Conservation (phyloP, 2,329 filamentous ascomycete genomes). For the Escovopsis sp. region DNA sequence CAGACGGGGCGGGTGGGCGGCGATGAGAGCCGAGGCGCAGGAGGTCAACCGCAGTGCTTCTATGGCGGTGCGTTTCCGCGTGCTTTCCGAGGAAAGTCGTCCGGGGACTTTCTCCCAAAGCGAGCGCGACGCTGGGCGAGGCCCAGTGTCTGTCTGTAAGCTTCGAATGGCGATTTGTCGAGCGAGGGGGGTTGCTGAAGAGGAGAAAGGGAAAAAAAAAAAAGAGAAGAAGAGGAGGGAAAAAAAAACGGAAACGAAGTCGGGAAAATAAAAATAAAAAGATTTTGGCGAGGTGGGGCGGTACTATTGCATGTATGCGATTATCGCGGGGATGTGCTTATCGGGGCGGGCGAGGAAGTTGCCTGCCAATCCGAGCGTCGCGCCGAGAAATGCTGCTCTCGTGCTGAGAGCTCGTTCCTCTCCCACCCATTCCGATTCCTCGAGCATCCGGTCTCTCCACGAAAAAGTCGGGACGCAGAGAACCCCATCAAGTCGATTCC, state of each 20-base stretch:
- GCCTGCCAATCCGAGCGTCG: slow-evolving; percentile 14
- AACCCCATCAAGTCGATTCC: no score
- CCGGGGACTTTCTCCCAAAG: slow-evolving; percentile 99
- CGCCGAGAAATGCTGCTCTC: slow-evolving; percentile 7
- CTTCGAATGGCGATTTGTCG: slow-evolving; percentile 99
- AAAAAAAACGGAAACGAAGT: slow-evolving; percentile 3
- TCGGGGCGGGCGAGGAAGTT: background rate
- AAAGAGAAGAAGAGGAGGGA: slow-evolving; percentile 21
- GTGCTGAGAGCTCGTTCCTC: slow-evolving; percentile 1
- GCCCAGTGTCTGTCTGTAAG: slow-evolving; percentile 62
- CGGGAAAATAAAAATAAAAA: background rate
- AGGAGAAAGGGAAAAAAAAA: slow-evolving; percentile 11
- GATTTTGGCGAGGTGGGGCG: no score
- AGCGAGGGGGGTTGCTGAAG: slow-evolving; percentile 60
- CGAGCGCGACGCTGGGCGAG: slow-evolving; percentile 26
- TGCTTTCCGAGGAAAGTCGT: slow-evolving; percentile 41
- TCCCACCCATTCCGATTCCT: background rate
- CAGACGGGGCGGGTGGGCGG: slow-evolving; percentile 23
- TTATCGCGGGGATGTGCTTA: slow-evolving; percentile 4
- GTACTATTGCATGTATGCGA: background rate
- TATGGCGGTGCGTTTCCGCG: slow-evolving; percentile 99
- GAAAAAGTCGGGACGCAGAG: no score
- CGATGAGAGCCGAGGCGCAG: slow-evolving; percentile 36
- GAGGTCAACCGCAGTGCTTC: slow-evolving; percentile 90
- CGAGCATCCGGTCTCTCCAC: no score